phyloP scores from a whole-genome alignment of 2,329 filamentous ascomycete genomes.

The Chaetomiaceae sp. region DNA sequence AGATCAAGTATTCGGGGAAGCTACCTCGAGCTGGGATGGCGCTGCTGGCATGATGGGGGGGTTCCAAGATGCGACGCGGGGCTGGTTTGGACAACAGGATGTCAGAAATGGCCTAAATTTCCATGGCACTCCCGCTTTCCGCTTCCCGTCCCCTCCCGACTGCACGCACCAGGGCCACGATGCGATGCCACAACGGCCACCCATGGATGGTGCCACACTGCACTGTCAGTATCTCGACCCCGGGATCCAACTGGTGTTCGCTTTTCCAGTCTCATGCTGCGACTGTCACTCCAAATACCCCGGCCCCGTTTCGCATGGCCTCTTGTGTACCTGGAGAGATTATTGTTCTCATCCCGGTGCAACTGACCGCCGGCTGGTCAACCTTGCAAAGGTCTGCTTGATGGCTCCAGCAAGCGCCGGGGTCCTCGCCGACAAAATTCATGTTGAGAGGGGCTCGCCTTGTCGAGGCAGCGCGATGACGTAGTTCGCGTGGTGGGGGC shows the following conservation, averaged over 20 bases:
- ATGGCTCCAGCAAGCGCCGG: background rate
- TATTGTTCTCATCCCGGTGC: background rate
- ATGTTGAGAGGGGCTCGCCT: background rate
- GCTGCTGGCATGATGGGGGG: constrained; percentile 16
- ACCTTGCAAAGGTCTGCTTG: background rate
- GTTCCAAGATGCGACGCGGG: constrained; percentile 21
- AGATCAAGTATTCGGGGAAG: constrained; percentile 11
- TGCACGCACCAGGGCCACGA: background rate
- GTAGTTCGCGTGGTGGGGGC: constrained; percentile 17
- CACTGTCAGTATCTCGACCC: too few species aligned
- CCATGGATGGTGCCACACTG: background rate
- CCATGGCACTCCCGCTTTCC: constrained; percentile 26
- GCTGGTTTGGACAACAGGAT: constrained; percentile 20
- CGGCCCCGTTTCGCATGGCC: background rate
- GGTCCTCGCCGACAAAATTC: background rate
- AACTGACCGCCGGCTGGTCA: background rate
- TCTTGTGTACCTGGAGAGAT: background rate
- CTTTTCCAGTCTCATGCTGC: too few species aligned
- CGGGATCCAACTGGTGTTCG: background rate
- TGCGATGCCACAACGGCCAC: background rate
- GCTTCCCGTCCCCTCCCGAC: constrained; percentile 20
- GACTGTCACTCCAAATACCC: background rate
- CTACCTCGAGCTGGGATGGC: constrained; percentile 9
- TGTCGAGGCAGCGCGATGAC: constrained; percentile 14
- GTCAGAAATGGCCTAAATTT: constrained; percentile 22